Base-by-base conservation (phyloP, 768 basidiomycete genomes). In the Calocybe indica region DNA sequence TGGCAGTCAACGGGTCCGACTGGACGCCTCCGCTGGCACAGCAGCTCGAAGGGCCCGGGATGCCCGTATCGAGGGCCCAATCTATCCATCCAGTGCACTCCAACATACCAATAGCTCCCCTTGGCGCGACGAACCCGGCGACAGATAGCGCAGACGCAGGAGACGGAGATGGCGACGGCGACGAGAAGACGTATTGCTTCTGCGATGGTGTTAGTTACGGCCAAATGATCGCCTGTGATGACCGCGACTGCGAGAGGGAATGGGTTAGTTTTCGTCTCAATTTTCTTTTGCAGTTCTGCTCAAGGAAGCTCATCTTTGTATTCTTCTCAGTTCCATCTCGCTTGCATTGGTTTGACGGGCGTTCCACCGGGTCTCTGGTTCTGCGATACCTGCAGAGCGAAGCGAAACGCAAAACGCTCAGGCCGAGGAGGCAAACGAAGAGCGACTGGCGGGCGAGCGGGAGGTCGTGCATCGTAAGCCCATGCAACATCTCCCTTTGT, bases 201-300 rank as follows among this genome's bases (percentile, higher is more conserved):
- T 97, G 93, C 64, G 75, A 88, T 54, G 72, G 85, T 12, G 75
- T 82, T 50, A 92, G 89, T 58, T 93, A 85, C 56, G 93, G 93
- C 34, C 87, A 93, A 69, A 95, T 96, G 92, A 89, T 96, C 56
- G 92, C 84, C 15, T 96, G 92, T 62, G 92, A 96, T 62, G 88
- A 84, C 57, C 69, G 72, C 12, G 72, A 75, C 39, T 95, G 92
- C 67, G 81, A 84, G 56, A 73, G 74, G 49, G 92, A 94, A 85
- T 96, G 92, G 92, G 92, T 94, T 55, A 61, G 88, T 83, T 6
- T 55, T 40, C 46, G 46, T 44, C 41, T 45, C 33, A 45, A 54
- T 35, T 39, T 46, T 45, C 40, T 22, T 36, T 40, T 42, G 10
- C n/a, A n/a, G n/a, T n/a, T n/a, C 43, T 22, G 30, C 12, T n/a